These are phyloP conservation scores for Leishmania arabica DNA, from an alignment of 208 protist species.

Conservation along the genomic window DNA sequence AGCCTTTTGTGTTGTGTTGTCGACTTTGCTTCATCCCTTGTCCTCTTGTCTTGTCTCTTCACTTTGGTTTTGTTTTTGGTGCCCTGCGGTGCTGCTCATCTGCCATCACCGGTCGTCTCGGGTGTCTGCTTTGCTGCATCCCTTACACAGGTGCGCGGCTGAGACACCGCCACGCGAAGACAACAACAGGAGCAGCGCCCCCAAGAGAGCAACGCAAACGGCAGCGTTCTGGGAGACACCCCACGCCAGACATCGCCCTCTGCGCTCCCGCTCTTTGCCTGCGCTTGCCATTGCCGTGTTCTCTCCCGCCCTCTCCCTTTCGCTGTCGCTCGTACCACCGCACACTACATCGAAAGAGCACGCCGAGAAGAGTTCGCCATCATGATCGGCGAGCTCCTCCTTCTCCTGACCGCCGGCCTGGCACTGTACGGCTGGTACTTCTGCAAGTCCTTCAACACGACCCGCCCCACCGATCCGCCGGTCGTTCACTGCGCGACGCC, in stretches of 20 bases:
- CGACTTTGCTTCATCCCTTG: neutral
- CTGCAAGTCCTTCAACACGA: slow-evolving; percentile 81
- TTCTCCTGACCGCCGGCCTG: slow-evolving; percentile 48
- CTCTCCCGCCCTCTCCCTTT: too few species aligned
- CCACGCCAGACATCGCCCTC: too few species aligned
- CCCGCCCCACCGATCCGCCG: slow-evolving; percentile 74
- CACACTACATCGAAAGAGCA: neutral
- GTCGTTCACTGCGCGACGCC: slow-evolving; percentile 58
- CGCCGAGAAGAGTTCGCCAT: neutral
- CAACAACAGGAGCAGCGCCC: too few species aligned
- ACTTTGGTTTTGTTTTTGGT: neutral
- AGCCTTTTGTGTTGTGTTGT: neutral
- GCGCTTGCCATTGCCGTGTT: too few species aligned
- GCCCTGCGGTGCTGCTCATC: too few species aligned
- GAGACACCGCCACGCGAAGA: too few species aligned
- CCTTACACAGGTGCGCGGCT: too few species aligned
- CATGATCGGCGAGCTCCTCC: slow-evolving; percentile 62
- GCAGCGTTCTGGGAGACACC: too few species aligned
- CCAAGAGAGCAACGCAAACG: too few species aligned
- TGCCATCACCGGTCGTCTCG: too few species aligned
- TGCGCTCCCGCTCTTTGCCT: too few species aligned
- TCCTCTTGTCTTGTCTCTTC: neutral
- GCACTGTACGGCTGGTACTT: slow-evolving; percentile 80
- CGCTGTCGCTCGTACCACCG: neutral
- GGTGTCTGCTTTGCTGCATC: too few species aligned